Evolutionary conservation across 2,329 filamentous ascomycete genomes (phyloP).

Genomic region (Calonectria hongkongensis): DNA sequence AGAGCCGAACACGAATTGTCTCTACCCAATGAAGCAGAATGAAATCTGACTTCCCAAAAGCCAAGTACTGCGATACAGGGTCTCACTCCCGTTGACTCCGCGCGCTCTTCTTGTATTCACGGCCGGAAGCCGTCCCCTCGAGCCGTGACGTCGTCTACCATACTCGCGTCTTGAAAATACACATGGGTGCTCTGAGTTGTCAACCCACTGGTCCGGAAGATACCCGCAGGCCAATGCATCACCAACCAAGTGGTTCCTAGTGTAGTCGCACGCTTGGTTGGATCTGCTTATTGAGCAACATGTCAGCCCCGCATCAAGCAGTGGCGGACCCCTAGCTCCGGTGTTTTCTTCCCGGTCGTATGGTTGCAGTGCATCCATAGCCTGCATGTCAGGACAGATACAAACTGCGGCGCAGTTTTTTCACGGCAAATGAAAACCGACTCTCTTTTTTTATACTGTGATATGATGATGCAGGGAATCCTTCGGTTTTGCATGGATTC

Average conservation of each 20-base stretch:
- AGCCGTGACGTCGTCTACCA: neutral
- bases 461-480: constrained; percentile 1
- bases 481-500: neutral
- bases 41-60: neutral
- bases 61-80: neutral
- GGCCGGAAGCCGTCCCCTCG: neutral
- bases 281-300: constrained; percentile 8
- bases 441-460: neutral
- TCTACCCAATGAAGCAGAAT: neutral
- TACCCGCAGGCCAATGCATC: neutral
- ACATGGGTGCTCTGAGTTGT: neutral
- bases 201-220: constrained; percentile 1
- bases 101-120: neutral
- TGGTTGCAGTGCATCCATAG: constrained; percentile 5
- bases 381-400: constrained; percentile 5
- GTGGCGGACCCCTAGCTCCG: constrained; percentile 13
- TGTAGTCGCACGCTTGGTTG: constrained; percentile 7
- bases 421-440: constrained; percentile 12
- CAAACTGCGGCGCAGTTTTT: constrained; percentile 8
- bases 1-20: neutral
- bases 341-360: constrained; percentile 11
- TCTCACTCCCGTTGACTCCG: neutral
- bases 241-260: neutral
- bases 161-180: neutral
- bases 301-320: constrained; percentile 17